Conservation (phyloP, 2,329 filamentous ascomycete species). For the Ophiostoma novo-ulmi region DNA sequence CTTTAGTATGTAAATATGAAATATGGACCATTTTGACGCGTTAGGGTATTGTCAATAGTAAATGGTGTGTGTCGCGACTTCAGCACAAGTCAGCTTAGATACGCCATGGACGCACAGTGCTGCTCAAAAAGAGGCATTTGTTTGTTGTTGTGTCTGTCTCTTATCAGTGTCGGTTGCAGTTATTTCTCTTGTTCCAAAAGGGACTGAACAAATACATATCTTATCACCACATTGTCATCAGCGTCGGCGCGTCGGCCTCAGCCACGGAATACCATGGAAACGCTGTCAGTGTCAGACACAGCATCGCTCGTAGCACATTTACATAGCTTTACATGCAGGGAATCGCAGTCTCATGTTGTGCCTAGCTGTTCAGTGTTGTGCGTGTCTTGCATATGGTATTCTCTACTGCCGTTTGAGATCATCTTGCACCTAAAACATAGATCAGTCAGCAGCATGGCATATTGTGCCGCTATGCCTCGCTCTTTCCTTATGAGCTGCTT, state of each 20-base stretch:
- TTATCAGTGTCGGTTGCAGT: not conserved
- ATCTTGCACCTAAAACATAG: not conserved
- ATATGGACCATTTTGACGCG: not conserved
- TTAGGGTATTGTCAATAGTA: not conserved
- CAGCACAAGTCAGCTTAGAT: not conserved
- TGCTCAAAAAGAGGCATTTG: not conserved
- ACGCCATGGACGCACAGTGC: too few relatives aligned
- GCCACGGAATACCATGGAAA: not conserved
- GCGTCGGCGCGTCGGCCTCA: not conserved
- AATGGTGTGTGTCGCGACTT: not conserved
- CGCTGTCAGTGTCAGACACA: constrained; percentile 5
- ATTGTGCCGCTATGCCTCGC: not conserved
- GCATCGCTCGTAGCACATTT: not conserved
- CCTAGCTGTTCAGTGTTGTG: not conserved
- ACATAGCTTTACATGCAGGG: not conserved
- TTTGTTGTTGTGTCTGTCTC: not conserved
- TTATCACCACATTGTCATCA: not conserved
- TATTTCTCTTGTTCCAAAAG: not conserved
- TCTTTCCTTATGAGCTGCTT: not conserved
- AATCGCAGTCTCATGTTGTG: not conserved
- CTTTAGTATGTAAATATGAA: not conserved
- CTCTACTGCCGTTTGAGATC: not conserved
- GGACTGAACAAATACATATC: not conserved
- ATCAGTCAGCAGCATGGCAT: not conserved
- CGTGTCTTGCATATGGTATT: not conserved